phyloP scores from a whole-genome alignment of 116 monocot genomes.

The Papilionanthe hybrid region DNA sequence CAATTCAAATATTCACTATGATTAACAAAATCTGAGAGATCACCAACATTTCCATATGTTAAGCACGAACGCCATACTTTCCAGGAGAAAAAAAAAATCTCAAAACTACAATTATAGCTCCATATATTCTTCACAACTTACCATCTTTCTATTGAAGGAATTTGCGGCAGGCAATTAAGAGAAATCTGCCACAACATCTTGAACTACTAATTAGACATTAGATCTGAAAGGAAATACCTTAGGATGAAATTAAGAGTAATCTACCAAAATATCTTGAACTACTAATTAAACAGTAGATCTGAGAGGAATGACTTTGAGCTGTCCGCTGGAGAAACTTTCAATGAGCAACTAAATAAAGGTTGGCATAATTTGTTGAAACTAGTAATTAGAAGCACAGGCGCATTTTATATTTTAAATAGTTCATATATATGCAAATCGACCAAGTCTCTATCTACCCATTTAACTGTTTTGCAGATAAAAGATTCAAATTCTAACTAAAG shows the following conservation, averaged over 20 bases:
- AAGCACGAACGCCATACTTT: not conserved
- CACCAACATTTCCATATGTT: not conserved
- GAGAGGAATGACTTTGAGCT: no score
- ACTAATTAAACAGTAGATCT: no score
- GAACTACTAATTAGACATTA: no score
- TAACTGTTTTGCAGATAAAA: not conserved
- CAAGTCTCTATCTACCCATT: no score
- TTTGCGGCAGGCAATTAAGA: not conserved
- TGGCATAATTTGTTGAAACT: not conserved
- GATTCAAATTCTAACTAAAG: not conserved
- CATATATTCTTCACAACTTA: slow-evolving; percentile 3
- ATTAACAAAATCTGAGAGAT: not conserved
- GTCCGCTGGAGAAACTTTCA: no score
- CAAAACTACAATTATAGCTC: not conserved
- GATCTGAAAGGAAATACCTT: no score
- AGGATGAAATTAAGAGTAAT: no score
- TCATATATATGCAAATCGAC: no score
- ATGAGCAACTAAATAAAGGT: not conserved
- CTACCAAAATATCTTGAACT: no score
- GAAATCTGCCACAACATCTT: not conserved
- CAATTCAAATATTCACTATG: not conserved
- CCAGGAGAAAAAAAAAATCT: not conserved
- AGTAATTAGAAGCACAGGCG: not conserved
- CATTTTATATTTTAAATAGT: no score
- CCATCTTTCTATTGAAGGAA: not conserved